Conservation (phyloP, 164 flowering plant species). For the Berberis vulgaris region DNA sequence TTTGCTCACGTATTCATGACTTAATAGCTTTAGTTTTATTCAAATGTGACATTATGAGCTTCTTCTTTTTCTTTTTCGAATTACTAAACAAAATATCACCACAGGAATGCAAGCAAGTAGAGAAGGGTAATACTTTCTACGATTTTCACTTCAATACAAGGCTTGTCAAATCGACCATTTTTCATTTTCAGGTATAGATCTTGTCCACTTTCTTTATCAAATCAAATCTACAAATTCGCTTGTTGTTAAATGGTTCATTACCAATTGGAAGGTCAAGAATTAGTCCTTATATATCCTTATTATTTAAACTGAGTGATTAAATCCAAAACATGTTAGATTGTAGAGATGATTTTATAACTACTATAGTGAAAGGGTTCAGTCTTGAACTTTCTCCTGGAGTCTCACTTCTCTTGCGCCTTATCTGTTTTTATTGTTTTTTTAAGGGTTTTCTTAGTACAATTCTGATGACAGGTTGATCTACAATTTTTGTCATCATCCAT, state of each 20-base stretch:
- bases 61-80: neutral
- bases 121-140: constrained; percentile 59
- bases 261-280: no score
- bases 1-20: neutral
- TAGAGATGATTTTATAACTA: no score
- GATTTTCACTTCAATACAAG: constrained; percentile 90
- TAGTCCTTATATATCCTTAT: no score
- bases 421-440: no score
- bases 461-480: no score
- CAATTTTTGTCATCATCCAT: no score
- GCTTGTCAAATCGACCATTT: constrained; percentile 82
- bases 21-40: neutral
- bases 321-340: no score
- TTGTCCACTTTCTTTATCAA: neutral
- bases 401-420: no score
- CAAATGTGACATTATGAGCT: neutral
- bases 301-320: no score
- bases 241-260: neutral
- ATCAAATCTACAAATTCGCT: neutral
- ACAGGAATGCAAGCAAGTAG: constrained; percentile 69
- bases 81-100: constrained; percentile 8
- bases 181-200: constrained; percentile 88
- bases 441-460: no score
- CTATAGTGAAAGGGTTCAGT: no score
- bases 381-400: no score